A percentile compares a stretch with the other conserved stretches of the same genome.
These are phyloP conservation scores for Penicillium sp. DNA, from an alignment of 2,329 filamentous ascomycete genomes.

Conservation along the genomic window DNA sequence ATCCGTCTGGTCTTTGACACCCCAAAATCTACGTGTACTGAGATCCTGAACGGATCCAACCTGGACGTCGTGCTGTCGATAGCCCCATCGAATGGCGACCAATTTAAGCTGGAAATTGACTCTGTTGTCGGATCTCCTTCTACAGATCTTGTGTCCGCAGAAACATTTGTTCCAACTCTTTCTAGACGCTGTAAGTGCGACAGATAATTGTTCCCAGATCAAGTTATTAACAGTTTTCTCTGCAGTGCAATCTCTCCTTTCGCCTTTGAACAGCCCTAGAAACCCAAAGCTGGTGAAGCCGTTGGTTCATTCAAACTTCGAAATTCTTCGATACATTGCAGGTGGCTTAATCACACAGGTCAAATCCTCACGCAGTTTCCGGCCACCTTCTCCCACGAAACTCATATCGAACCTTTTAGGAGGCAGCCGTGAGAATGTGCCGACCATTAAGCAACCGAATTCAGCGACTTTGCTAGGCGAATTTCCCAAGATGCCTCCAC, in stretches of 20 bases:
- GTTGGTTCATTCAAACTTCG: constrained; percentile 77
- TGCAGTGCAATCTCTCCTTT: constrained; percentile 73
- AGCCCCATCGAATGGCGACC: constrained; percentile 69
- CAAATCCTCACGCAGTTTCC: constrained; percentile 65
- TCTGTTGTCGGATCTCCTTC: constrained; percentile 74
- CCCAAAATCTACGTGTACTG: constrained; percentile 37
- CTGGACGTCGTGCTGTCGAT: constrained; percentile 66
- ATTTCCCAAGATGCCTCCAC: constrained; percentile 52
- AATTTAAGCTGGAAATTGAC: constrained; percentile 63
- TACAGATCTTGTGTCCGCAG: constrained; percentile 73
- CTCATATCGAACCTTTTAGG: constrained; percentile 82
- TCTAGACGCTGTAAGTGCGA: constrained; percentile 70
- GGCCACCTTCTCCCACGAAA: constrained; percentile 87
- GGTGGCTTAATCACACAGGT: constrained; percentile 68
- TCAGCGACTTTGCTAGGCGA: constrained; percentile 48
- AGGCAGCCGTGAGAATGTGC: constrained; percentile 54
- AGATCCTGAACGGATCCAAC: constrained; percentile 42
- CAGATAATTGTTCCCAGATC: constrained; percentile 7
- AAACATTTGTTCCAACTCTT: constrained; percentile 76
- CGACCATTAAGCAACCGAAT: constrained; percentile 43
- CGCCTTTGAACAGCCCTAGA: constrained; percentile 69
- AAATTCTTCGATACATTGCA: constrained; percentile 73
- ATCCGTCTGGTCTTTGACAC: constrained; percentile 48
- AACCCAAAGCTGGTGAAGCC: constrained; percentile 59
- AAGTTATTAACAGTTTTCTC: constrained; percentile 10